Base-by-base conservation (phyloP, 768 basidiomycete genomes). In the Agrocybe chaxingu region DNA sequence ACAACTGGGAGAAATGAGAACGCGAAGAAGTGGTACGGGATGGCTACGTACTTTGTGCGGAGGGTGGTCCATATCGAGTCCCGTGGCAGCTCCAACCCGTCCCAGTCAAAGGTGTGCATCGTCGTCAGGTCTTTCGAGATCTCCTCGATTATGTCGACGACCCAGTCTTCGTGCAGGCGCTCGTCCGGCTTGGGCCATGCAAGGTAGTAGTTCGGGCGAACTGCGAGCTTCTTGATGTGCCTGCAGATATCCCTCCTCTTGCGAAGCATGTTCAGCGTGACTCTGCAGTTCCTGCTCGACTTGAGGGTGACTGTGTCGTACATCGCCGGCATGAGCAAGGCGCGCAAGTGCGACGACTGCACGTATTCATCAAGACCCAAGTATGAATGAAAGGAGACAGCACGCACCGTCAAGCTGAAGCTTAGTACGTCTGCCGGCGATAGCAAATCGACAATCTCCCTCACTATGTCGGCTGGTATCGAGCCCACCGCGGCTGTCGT, bases 201-300 rank as follows among this genome's bases (percentile, higher is more conserved):
- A 30, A 78, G 70, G 59, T 78, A 78, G 58, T 78, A 80, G 53
- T 78, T 78, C 0, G 78, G 77, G 8, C 76, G 68, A 11, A 78
- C 65, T 10, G 71, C 70, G 30, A 80, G 66, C 47, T 73, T 76
- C 12, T 65, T 66, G 45, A 79, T 64, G 60, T 70, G 61, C 2
- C 55, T 48, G 50, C 72, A 74, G 32, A 77, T 62, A 13, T 75
- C 67, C 10, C 67, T 68, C 11, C 63, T 62, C 3, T 44, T 16
- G 4, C 46, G 43, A 35, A 80, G 61, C 68, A 77, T 71, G 3
- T 54, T 48, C 30, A 80, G 63, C 1, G 70, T 68, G 1, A 59
- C 46, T 36, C 55, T 60, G 51, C 76, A 78, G 53, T 70, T 64
- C 16, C 60, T 58, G 50, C 70, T 74, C 5, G 77, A 78, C 45